Percentiles rank a stretch among this genome's conserved stretches.
phyloP scores from a whole-genome alignment of 169 alveolate species.

The Plasmodium gaboni region DNA sequence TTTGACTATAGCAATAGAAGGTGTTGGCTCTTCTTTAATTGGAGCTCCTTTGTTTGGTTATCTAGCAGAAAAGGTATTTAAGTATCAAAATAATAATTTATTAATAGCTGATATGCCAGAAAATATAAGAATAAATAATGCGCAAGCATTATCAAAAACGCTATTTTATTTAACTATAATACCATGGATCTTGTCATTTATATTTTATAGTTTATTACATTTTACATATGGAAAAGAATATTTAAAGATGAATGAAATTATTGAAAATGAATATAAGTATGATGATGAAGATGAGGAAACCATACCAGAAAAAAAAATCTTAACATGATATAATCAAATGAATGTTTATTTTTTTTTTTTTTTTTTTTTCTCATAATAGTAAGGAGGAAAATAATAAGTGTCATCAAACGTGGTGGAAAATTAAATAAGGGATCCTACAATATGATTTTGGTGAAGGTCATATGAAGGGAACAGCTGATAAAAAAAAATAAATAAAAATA shows the following conservation, averaged over 20 bases:
- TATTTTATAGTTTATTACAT: constrained; percentile 87
- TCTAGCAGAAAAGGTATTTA: constrained; percentile 90
- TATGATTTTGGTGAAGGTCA: too few species aligned
- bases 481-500: too few species aligned
- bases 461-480: too few species aligned
- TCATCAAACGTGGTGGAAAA: too few species aligned
- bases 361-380: too few species aligned
- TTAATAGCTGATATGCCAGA: constrained; percentile 86
- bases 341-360: background rate
- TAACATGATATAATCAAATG: background rate
- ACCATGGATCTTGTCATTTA: constrained; percentile 89
- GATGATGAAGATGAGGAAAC: constrained; percentile 76
- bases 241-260: constrained; percentile 52
- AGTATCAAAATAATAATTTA: constrained; percentile 85
- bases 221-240: constrained; percentile 85
- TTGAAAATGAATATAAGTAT: constrained; percentile 61
- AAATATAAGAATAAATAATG: constrained; percentile 84
- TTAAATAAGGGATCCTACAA: too few species aligned
- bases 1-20: constrained; percentile 90
- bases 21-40: constrained; percentile 88
- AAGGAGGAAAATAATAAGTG: too few species aligned
- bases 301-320: constrained; percentile 20
- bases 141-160: constrained; percentile 90
- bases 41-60: constrained; percentile 93
- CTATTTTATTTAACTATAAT: constrained; percentile 84